Percentiles rank a stretch among this genome's conserved stretches.
These are phyloP conservation scores for Apocynum venetum DNA, from an alignment of 257 asterid species.

Conservation along the genomic window DNA sequence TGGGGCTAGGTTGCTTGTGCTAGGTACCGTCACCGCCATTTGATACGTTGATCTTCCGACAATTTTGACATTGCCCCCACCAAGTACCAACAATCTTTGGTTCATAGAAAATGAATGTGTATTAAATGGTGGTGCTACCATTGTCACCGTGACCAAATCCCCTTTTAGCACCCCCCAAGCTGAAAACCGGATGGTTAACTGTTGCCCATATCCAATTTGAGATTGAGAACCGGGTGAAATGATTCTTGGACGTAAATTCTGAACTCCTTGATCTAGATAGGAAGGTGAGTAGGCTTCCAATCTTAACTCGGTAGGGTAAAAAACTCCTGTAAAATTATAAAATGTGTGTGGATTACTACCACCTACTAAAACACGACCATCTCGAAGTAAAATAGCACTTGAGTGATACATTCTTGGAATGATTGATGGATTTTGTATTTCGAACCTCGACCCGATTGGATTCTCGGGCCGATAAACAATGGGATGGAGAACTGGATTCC, in stretches of 20 bases:
- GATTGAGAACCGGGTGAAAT: constrained; percentile 20
- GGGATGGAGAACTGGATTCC: constrained; percentile 34
- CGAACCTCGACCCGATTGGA: constrained; percentile 12
- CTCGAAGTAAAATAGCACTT: constrained; percentile 31
- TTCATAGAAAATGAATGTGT: constrained; percentile 50
- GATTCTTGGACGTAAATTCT: constrained; percentile 17
- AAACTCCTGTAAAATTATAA: constrained; percentile 15
- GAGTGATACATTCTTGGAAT: constrained; percentile 50
- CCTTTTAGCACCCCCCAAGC: constrained; percentile 3
- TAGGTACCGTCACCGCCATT: constrained; percentile 19
- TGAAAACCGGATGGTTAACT: constrained; percentile 9
- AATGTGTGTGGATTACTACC: constrained; percentile 35
- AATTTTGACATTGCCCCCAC: constrained; percentile 1
- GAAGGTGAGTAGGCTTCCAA: constrained; percentile 35
- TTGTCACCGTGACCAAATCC: constrained; percentile 26
- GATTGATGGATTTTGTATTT: constrained; percentile 18
- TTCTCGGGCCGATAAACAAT: constrained; percentile 30
- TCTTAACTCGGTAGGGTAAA: constrained; percentile 32
- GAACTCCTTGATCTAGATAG: constrained; percentile 12
- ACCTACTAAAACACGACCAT: constrained; percentile 40
- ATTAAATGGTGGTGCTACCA: constrained; percentile 36
- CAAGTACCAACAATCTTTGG: constrained; percentile 31
- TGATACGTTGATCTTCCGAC: constrained; percentile 20
- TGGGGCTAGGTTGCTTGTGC: constrained; percentile 22
- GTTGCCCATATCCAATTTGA: constrained; percentile 18